Percentiles rank a stretch among this genome's conserved stretches.
Conservation (phyloP, 208 protist genomes). For the Leishmania aethiopica region DNA sequence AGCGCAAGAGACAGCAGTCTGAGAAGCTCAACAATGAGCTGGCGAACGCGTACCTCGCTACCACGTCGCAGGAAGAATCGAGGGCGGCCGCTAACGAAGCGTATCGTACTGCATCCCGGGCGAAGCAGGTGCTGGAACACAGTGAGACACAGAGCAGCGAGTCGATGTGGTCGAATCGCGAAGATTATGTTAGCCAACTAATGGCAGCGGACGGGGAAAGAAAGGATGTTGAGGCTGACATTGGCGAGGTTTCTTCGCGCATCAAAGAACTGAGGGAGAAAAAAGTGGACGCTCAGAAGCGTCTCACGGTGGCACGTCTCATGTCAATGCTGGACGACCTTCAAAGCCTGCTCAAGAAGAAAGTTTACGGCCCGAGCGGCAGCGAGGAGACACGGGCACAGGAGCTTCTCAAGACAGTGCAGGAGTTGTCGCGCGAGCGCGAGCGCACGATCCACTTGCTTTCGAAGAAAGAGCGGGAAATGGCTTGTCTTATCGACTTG, state of each 20-base stretch:
- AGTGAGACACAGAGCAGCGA: constrained; percentile 21
- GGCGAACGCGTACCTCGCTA: not conserved
- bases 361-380: constrained; percentile 42
- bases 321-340: constrained; percentile 84
- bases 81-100: constrained; percentile 11
- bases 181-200: constrained; percentile 66
- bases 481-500: constrained; percentile 59
- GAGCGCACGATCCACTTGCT: constrained; percentile 64
- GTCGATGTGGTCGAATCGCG: constrained; percentile 32
- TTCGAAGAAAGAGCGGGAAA: constrained; percentile 71
- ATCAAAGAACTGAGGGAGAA: constrained; percentile 50
- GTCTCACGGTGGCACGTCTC: constrained; percentile 64
- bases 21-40: constrained; percentile 21
- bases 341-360: constrained; percentile 61
- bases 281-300: constrained; percentile 51
- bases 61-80: constrained; percentile 15
- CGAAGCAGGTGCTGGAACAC: constrained; percentile 48
- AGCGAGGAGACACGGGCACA: constrained; percentile 60
- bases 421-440: constrained; percentile 77
- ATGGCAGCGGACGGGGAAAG: constrained; percentile 51
- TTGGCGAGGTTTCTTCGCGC: constrained; percentile 40
- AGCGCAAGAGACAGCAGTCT: constrained; percentile 22
- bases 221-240: constrained; percentile 47
- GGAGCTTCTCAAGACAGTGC: constrained; percentile 73
- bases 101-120: constrained; percentile 22